These are phyloP conservation scores for Puccinia novopanici DNA, from an alignment of 1,284 basidiomycete genomes.

Conservation along the genomic window DNA sequence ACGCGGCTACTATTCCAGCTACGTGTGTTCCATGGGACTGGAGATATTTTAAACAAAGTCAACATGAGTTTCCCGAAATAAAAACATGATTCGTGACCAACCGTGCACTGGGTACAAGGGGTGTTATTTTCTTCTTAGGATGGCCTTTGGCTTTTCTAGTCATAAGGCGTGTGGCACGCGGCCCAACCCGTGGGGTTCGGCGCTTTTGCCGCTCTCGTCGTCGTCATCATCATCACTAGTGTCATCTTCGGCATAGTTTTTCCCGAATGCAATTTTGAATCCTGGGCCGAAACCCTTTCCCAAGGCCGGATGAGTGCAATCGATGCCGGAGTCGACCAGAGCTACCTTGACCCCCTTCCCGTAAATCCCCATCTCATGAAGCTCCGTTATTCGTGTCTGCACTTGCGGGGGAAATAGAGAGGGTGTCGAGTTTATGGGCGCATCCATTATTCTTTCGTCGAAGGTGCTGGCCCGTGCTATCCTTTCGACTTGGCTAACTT, in stretches of 20 bases:
- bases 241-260: constrained; percentile 62
- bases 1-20: constrained; percentile 29
- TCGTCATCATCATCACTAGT: no score
- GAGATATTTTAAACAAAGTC: background rate
- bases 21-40: constrained; percentile 35
- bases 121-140: background rate
- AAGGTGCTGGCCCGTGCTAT: background rate
- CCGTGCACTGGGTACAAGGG: constrained; percentile 28
- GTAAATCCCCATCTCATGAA: constrained; percentile 51
- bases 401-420: constrained; percentile 60
- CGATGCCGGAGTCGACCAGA: constrained; percentile 61
- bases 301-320: constrained; percentile 68
- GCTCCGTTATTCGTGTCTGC: constrained; percentile 64
- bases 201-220: background rate
- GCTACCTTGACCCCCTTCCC: constrained; percentile 36
- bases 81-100: background rate
- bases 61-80: no score
- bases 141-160: background rate
- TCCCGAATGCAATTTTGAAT: constrained; percentile 67
- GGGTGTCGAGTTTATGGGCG: background rate
- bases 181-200: no score
- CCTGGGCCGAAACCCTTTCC: constrained; percentile 68
- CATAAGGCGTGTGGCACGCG: no score
- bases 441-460: background rate
- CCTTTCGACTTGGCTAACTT: background rate